Evolutionary conservation across 1,284 basidiomycete genomes (phyloP), one percentile per base, ranked within the genome.

Genomic region (Fomitiporia mediterranea): DNA sequence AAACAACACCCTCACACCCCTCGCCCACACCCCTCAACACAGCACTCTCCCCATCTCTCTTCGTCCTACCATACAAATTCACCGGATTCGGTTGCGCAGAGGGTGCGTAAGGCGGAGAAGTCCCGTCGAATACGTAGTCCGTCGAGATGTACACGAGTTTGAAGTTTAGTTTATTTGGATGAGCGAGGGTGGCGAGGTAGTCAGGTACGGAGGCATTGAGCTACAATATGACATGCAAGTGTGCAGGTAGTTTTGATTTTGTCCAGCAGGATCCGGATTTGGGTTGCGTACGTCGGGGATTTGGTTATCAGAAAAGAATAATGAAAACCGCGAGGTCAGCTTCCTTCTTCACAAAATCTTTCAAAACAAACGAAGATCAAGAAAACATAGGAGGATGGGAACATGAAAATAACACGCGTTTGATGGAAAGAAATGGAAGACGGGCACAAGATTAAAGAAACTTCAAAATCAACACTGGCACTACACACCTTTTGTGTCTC

Each of bases 101-200:
- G 0, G 89, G 84, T 2, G 77, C 74, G 68, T 93, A 93, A 0
- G 88, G 87, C 1, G 91, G 87, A 0, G 83, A 81, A n/a, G 78
- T 83, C 3, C 91, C 91, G 61, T 91, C 88, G 63, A 94, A 93
- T 11, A 94, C 89, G 67, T 93, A 93, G 70, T 93, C 90, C 27
- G 87, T 91, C 11, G 88, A 90, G 62, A 92, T 86, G 69, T 91
- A 88, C 37, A 89, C 74, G 48, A 92, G 69, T 32, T 74, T 85
- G 62, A 79, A 87, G 27, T 74, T 72, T 17, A 84, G 69, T 0
- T 71, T 66, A 61, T 75, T 78, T n/a, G n/a, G n/a, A n/a, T n/a
- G n/a, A 4, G 85, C 77, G 9, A 91, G 74, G 4, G 72, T 65
- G 2, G 87, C 83, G 11, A 93, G 77, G 55, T 78, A 72, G 9